Base-by-base conservation (phyloP, 2,329 filamentous ascomycete species). In the Pyrenophora graminea region DNA sequence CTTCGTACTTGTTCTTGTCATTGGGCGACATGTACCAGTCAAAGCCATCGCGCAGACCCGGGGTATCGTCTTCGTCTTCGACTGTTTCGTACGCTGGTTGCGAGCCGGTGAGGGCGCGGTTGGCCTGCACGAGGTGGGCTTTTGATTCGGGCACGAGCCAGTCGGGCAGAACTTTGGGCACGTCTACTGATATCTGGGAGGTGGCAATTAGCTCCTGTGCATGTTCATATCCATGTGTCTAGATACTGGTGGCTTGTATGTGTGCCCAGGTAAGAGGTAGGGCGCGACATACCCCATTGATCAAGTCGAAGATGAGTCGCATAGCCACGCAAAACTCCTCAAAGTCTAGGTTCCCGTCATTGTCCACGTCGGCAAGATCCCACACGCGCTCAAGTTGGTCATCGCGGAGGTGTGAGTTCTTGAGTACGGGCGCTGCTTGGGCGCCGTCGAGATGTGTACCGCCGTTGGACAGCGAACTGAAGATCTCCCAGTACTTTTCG, bases 321-420 rank as follows among this genome's bases (percentile, higher is more conserved):
- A 99, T 99, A 33, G 92, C 94, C 51, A 99, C 94, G 75, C 94
- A 99, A 74, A 99, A 99, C 80, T 99, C 94, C 78, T 99, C 94
- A 79, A 99, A 99, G 77, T 99, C 94, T 47, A 99, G 81, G 75
- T 95, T 95, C 58, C 94, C 94, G 78, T 99, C 94, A 65, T 92
- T 92, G 76, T 99, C 94, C 55, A 99, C 91, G 73, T 99, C 94
- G 51, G 94, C 91, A 57, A 99, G 82, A 70, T 99, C 94, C 94
- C 94, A 99, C 57, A 99, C 90, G 65, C 87, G 85, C 78, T 97
- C 94, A n/a, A 99, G 86, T 77, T 99, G 93, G 68, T 87, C 85
- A 72, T 90, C 86, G 57, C 83, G 80, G 56, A 90, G 78, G 64
- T 85, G 85, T 59, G 83, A 87, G 79, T 90, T 90, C 74, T 88